Evolutionary conservation across 305 asterid species (phyloP), one percentile per base, ranked within the genome.

Genomic region (Striga hermonthica): DNA sequence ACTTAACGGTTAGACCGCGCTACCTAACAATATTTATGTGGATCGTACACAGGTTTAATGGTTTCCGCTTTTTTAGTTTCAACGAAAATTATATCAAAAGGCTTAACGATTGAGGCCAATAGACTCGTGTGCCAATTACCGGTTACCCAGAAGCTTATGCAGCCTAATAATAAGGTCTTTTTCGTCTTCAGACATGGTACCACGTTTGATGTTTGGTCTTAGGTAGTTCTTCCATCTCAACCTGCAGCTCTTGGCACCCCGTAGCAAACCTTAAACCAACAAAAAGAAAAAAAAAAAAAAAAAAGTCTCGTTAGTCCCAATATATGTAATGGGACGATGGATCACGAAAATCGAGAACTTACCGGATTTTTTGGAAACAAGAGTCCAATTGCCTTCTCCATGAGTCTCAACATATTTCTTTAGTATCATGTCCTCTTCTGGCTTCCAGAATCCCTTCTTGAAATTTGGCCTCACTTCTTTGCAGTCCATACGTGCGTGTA

Each of bases 361-460:
- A 79, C 87, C 90, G 72, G 87, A 78, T 74, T 74, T 80, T 63
- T 78, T 74, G 14, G 90, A 74, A n/a, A 84, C 81, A 44, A 65
- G 61, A 15, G 81, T 77, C 90, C 90, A 82, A 59, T 84, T 82
- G 45, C 87, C 85, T 75, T 84, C 87, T 44, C 90, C 84, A 45
- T 76, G 90, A 78, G 67, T 78, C 73, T 82, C 84, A 47, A 84
- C 85, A 52, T 81, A 84, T 38, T 76, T 80, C 78, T 70, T 84
- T 35, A 84, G 74, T 54, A 76, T 68, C 48, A 76, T 50, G 69
- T 84, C 90, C 80, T 84, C 90, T 73, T 81, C 87, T 55, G 90
- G 81, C 65, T 72, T 84, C 90, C 90, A 84, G 4, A 81, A 84
- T 15, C 90, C 87, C 76, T 81, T 84, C 80, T 74, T 84, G 74